phyloP scores from a whole-genome alignment of 2,329 filamentous ascomycete genomes.

The Nigrospora oryzae region DNA sequence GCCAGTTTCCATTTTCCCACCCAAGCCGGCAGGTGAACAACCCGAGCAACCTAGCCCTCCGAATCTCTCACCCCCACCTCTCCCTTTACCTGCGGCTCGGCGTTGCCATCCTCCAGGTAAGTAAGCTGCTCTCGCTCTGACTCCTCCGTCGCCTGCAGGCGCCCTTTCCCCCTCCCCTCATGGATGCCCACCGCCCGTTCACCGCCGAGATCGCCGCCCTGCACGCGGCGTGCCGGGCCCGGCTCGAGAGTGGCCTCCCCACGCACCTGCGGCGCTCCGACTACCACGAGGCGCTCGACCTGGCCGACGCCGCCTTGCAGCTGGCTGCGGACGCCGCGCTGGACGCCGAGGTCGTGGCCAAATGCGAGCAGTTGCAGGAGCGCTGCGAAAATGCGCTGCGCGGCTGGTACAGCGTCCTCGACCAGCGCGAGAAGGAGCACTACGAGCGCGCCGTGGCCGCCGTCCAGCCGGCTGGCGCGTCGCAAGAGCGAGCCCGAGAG shows the following conservation, averaged over 20 bases:
- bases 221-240: not conserved
- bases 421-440: not conserved
- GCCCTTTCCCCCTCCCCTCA: not conserved
- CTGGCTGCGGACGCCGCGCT: not conserved
- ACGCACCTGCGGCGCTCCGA: not conserved
- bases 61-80: too few species aligned
- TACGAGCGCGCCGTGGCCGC: too few species aligned
- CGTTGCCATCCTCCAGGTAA: too few species aligned
- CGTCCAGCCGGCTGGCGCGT: too few species aligned
- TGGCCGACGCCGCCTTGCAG: not conserved
- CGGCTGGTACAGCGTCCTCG: not conserved
- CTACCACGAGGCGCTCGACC: not conserved
- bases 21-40: too few species aligned
- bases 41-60: too few species aligned
- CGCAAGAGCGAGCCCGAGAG: too few species aligned
- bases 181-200: not conserved
- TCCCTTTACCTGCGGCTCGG: too few species aligned
- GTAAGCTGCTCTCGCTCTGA: too few species aligned
- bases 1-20: too few species aligned
- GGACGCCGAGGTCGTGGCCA: too few species aligned
- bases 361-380: not conserved
- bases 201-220: not conserved
- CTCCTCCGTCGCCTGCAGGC: too few species aligned
- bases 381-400: not conserved
- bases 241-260: not conserved